phyloP scores from a whole-genome alignment of 1,139 yeast genomes.

The Geotrichum phurueaensis region DNA sequence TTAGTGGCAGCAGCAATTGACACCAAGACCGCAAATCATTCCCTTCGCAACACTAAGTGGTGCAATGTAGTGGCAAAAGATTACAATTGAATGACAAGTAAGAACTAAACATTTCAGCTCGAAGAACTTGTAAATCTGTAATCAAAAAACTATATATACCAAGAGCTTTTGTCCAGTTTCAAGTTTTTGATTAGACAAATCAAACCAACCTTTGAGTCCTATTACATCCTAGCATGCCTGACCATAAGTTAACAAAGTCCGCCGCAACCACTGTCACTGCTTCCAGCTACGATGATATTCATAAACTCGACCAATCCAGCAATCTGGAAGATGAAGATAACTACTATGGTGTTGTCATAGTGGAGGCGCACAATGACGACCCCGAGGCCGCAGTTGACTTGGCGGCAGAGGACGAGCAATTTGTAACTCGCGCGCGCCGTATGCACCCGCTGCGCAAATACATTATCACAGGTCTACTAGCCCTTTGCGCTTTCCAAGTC shows the following conservation, averaged over 20 bases:
- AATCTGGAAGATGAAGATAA: neutral
- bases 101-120: neutral
- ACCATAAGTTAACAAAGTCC: neutral
- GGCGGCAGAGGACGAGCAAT: neutral
- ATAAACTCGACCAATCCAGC: neutral
- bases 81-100: neutral
- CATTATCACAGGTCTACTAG: constrained; percentile 47
- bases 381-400: neutral
- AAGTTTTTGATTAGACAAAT: neutral
- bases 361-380: neutral
- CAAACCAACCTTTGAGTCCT: neutral
- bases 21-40: neutral
- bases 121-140: neutral
- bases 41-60: neutral
- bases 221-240: neutral
- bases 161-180: neutral
- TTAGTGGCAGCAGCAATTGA: neutral
- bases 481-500: constrained; percentile 43
- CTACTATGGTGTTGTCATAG: neutral
- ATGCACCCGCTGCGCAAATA: constrained; percentile 38
- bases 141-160: neutral
- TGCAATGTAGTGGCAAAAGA: neutral
- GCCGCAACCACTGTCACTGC: neutral
- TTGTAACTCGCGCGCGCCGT: neutral
- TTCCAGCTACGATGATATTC: neutral